These are phyloP conservation scores for Alternaria sp. DNA, from an alignment of 2,329 filamentous ascomycete species.

Conservation along the genomic window DNA sequence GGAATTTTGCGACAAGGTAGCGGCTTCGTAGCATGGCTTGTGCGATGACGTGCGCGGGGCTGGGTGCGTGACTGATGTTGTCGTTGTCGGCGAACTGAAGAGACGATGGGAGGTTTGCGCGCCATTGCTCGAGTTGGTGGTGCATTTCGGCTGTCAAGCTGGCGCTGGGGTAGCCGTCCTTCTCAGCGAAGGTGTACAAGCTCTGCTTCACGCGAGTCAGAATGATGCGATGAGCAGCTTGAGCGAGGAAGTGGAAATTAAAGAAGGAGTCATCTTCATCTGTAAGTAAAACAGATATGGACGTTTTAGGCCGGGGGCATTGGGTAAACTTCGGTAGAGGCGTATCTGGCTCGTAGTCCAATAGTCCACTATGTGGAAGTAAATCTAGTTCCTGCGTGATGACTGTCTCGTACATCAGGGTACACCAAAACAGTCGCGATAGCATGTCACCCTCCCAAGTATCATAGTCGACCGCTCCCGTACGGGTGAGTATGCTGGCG, in stretches of 20 bases:
- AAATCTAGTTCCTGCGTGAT: conserved; percentile 62
- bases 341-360: conserved; percentile 61
- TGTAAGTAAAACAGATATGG: conserved; percentile 45
- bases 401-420: conserved; percentile 65
- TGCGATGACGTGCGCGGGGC: conserved; percentile 50
- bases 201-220: conserved; percentile 63
- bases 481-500: conserved; percentile 58
- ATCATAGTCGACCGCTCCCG: conserved; percentile 54
- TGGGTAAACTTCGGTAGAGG: conserved; percentile 63
- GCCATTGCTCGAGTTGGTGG: conserved; percentile 66
- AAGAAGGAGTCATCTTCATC: conserved; percentile 63
- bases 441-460: conserved; percentile 66
- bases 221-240: conserved; percentile 65
- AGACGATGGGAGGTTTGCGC: conserved; percentile 58
- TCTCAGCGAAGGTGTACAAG: conserved; percentile 59
- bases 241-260: conserved; percentile 66
- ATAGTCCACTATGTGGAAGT: conserved; percentile 61
- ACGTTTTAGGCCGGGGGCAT: conserved; percentile 52
- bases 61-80: conserved; percentile 38
- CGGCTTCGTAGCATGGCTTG: conserved; percentile 52
- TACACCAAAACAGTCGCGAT: conserved; percentile 64
- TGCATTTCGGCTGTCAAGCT: conserved; percentile 62
- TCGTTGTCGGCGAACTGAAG: conserved; percentile 57
- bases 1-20: conserved; percentile 51
- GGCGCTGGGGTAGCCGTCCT: conserved; percentile 54